These are phyloP conservation scores for Phyllosticta capitalensis DNA, from an alignment of 2,329 filamentous ascomycete species.

Conservation along the genomic window DNA sequence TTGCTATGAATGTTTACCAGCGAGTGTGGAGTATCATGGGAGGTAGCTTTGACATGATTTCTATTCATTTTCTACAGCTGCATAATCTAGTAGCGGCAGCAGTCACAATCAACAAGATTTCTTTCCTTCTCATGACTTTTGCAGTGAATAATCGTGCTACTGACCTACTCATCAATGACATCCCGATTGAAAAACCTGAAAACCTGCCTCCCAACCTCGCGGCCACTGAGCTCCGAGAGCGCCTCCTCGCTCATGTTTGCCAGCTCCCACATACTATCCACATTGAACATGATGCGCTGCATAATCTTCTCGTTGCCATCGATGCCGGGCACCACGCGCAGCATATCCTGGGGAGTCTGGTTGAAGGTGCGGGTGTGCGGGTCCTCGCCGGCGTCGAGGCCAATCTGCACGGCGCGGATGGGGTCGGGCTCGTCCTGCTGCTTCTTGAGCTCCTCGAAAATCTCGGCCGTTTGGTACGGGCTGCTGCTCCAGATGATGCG, in stretches of 20 bases:
- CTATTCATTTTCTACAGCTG: background rate
- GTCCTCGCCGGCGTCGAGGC: constrained; percentile 54
- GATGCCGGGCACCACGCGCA: constrained; percentile 74
- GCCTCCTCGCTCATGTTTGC: constrained; percentile 75
- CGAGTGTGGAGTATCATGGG: too few relatives aligned
- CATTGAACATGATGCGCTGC: constrained; percentile 59
- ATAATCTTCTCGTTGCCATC: constrained; percentile 60
- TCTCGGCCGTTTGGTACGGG: constrained; percentile 93
- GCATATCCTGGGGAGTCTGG: constrained; percentile 80
- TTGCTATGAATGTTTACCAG: background rate
- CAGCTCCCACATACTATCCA: constrained; percentile 69
- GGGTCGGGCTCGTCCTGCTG: constrained; percentile 87
- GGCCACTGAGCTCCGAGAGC: constrained; percentile 65
- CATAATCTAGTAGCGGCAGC: background rate
- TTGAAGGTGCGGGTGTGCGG: constrained; percentile 62
- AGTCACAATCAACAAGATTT: background rate
- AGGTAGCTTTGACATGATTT: background rate
- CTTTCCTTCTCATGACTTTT: too few relatives aligned
- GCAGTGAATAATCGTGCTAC: background rate
- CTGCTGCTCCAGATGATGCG: constrained; percentile 90
- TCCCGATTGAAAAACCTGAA: constrained; percentile 67
- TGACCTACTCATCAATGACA: constrained; percentile 25
- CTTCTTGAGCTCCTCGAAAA: constrained; percentile 88
- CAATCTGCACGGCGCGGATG: constrained; percentile 71
- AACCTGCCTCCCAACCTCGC: constrained; percentile 66